These are phyloP conservation scores for Colletotrichum sp. DNA, from an alignment of 2,329 filamentous ascomycete species.

Conservation along the genomic window DNA sequence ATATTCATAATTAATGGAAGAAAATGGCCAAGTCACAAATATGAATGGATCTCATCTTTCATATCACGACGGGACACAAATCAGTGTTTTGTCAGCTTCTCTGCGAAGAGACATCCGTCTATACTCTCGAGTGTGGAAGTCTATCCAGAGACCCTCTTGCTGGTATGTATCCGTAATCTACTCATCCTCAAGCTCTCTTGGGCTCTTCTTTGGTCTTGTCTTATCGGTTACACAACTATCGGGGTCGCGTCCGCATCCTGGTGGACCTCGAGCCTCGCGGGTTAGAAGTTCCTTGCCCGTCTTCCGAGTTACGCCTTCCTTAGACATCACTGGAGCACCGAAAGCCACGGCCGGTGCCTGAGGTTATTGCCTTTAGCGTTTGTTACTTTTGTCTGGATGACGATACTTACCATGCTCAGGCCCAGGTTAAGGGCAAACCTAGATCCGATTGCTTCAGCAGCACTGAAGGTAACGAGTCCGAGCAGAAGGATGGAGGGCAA, in stretches of 20 bases:
- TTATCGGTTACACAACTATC: not conserved
- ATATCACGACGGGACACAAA: not conserved
- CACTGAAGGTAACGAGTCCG: not conserved
- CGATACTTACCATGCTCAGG: not conserved
- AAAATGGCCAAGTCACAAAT: accelerated
- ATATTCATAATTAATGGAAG: not conserved
- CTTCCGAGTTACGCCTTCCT: not conserved
- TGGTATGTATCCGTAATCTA: accelerated
- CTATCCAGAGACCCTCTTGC: not conserved
- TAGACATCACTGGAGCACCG: not conserved
- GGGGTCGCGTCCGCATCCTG: not conserved
- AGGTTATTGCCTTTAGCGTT: accelerated
- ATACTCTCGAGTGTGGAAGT: not conserved
- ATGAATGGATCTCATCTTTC: not conserved
- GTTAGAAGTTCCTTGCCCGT: not conserved
- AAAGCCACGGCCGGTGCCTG: not conserved
- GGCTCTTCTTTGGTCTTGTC: not conserved
- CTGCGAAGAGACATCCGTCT: not conserved
- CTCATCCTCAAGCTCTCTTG: not conserved
- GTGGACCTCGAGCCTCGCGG: not conserved
- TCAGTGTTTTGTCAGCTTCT: not conserved
- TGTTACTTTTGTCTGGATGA: accelerated
- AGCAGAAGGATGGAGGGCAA: not conserved
- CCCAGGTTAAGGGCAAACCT: not conserved
- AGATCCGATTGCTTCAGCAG: not conserved